phyloP scores from a whole-genome alignment of 768 basidiomycete species.

The Tubosaeta sp. region DNA sequence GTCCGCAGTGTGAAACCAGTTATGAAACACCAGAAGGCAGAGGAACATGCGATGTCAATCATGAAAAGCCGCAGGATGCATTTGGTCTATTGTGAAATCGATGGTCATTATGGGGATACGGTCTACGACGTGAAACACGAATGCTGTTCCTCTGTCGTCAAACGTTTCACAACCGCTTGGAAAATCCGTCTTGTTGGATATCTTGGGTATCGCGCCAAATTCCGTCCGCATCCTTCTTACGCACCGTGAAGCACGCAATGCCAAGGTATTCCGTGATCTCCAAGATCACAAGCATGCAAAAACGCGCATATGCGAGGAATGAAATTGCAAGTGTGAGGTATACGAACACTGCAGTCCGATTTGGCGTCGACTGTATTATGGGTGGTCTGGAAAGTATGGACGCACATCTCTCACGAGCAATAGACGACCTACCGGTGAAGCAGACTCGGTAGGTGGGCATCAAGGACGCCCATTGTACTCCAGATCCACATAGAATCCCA shows the following conservation, averaged over 20 bases:
- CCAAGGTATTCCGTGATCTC: constrained; percentile 91
- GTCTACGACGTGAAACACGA: not conserved
- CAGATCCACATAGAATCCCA: constrained; percentile 88
- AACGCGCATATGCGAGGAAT: constrained; percentile 66
- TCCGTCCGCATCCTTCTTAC: constrained; percentile 72
- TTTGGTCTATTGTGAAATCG: not conserved
- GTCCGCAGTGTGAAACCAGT: too few relatives aligned
- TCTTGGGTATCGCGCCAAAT: constrained; percentile 46
- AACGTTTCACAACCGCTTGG: constrained; percentile 18
- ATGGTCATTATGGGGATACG: constrained; percentile 1
- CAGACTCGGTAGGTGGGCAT: constrained; percentile 73
- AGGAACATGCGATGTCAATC: not conserved
- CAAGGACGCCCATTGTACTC: constrained; percentile 70
- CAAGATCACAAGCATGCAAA: constrained; percentile 75
- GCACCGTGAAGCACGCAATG: constrained; percentile 91
- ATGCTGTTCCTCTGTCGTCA: not conserved
- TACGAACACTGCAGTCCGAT: constrained; percentile 66
- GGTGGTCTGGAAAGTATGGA: constrained; percentile 48
- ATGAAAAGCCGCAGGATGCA: not conserved
- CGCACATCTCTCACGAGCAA: constrained; percentile 2
- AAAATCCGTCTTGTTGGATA: constrained; percentile 22
- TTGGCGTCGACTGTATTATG: constrained; percentile 65
- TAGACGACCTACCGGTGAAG: constrained; percentile 54
- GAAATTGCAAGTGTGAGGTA: constrained; percentile 66
- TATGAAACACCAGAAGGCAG: too few relatives aligned